Percentiles rank a stretch among this genome's conserved stretches.
Conservation (phyloP, 495 filamentous ascomycete species). For the Chaetomidium leptoderma region DNA sequence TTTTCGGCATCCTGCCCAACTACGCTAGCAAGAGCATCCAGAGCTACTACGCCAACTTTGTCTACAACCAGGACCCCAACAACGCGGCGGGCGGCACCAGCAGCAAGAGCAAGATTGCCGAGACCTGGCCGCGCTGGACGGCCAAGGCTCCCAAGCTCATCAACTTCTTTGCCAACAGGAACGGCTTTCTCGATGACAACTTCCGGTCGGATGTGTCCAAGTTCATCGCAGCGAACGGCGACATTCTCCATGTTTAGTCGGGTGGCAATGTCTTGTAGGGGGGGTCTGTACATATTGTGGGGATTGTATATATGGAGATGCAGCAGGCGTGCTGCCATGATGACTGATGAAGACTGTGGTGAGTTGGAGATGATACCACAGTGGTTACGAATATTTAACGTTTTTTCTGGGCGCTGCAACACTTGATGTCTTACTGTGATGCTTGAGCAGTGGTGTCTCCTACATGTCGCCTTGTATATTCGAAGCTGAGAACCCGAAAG, state of each 20-base stretch:
- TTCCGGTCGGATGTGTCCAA: constrained; percentile 52
- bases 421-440: no score
- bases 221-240: constrained; percentile 46
- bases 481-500: no score
- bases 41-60: constrained; percentile 61
- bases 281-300: background rate
- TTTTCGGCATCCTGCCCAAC: constrained; percentile 57
- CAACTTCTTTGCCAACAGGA: constrained; percentile 50
- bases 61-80: constrained; percentile 64
- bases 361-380: background rate
- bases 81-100: constrained; percentile 35
- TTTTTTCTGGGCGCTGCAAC: no score
- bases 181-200: constrained; percentile 51
- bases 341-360: background rate
- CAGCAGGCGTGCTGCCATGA: background rate
- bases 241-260: constrained; percentile 48
- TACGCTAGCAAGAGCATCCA: constrained; percentile 57
- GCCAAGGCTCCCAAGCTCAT: constrained; percentile 49
- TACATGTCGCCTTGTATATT: no score
- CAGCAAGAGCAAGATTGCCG: constrained; percentile 29
- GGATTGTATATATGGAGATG: background rate
- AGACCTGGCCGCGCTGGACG: constrained; percentile 61
- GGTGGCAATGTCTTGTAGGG: no score
- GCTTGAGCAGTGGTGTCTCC: no score
- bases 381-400: background rate